phyloP scores from a whole-genome alignment of 108 stramenopile genomes.

The Fragilariopsis cylindrus region DNA sequence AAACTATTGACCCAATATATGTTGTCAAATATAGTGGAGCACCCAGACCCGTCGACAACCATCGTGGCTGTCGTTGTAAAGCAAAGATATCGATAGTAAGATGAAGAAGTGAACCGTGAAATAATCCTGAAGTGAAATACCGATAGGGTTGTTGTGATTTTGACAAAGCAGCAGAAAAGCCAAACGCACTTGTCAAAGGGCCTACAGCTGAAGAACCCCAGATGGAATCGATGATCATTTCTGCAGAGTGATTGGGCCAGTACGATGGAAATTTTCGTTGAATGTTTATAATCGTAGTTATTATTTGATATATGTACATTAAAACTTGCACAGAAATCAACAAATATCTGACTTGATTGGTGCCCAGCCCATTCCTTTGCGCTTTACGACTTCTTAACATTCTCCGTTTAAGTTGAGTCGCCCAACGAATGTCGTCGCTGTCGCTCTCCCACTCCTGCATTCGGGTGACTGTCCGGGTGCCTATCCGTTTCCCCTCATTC shows the following conservation, averaged over 20 bases:
- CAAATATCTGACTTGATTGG: neutral
- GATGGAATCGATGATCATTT: constrained; percentile 40
- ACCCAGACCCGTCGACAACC: constrained; percentile 66
- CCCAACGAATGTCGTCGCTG: constrained; percentile 46
- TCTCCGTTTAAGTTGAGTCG: constrained; percentile 21
- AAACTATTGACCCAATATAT: constrained; percentile 58
- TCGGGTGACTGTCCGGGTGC: neutral
- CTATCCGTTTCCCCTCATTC: too few species aligned
- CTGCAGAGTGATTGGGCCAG: constrained; percentile 41
- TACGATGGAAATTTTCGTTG: constrained; percentile 50
- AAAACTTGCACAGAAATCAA: constrained; percentile 46
- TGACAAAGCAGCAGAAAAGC: constrained; percentile 46
- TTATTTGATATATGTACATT: constrained; percentile 60
- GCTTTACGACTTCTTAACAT: neutral
- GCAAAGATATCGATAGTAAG: constrained; percentile 58
- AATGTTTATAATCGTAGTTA: constrained; percentile 50
- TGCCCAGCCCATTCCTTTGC: neutral
- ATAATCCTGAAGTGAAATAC: constrained; percentile 72
- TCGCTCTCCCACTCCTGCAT: constrained; percentile 41
- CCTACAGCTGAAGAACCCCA: constrained; percentile 36
- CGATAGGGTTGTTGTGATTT: constrained; percentile 58
- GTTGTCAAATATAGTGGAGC: constrained; percentile 61
- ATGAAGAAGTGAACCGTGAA: constrained; percentile 73
- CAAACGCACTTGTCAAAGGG: constrained; percentile 60
- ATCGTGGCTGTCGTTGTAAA: constrained; percentile 49